Evolutionary conservation across 441 rosid genomes (phyloP), one percentile per base, ranked within the genome.

Genomic region (Euphorbia celastroides): DNA sequence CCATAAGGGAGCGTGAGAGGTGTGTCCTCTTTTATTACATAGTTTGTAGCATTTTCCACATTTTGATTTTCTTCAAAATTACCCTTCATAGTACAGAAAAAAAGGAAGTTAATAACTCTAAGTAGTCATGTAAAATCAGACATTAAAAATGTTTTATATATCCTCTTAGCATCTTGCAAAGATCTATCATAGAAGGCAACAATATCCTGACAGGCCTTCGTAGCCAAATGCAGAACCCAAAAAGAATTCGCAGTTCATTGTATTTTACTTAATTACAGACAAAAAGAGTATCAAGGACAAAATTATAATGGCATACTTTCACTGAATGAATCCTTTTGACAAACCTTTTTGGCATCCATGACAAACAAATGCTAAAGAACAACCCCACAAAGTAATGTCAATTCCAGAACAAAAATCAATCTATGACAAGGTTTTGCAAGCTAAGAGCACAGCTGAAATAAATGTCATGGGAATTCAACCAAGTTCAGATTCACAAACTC

Each of bases 11-110:
- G 76, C 19, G 64, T 26, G 56, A 76, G 74, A 71, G 83, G 80
- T 52, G 85, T 32, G 75, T 86, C 94, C 61, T 73, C 77, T 81
- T 80, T 82, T 38, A 78, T 57, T 63, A 79, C 50, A 64, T 80
- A 72, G 69, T 76, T 78, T 14, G 64, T 78, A 70, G 75, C 82
- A 71, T 69, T 79, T 63, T 75, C 84, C 55, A 32, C 72, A 60
- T 38, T 78, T 51, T 62, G 57, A 65, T 22, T 65, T 67, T 77
- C 70, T 75, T 70, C 70, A 10, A 74, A 25, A 56, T 81, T 82
- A 65, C 74, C 98, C 94, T 93, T 81, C 82, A 87, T 67, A 78
- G 77, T 50, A 79, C 34, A 71, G 2, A 3, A 41, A 77, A 68
- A 77, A 61, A 77, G 55, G 72, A 70, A 72, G 80, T 81, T 66